These are phyloP conservation scores for Hypoxylon fragiforme DNA, from an alignment of 495 filamentous ascomycete genomes.

Conservation along the genomic window DNA sequence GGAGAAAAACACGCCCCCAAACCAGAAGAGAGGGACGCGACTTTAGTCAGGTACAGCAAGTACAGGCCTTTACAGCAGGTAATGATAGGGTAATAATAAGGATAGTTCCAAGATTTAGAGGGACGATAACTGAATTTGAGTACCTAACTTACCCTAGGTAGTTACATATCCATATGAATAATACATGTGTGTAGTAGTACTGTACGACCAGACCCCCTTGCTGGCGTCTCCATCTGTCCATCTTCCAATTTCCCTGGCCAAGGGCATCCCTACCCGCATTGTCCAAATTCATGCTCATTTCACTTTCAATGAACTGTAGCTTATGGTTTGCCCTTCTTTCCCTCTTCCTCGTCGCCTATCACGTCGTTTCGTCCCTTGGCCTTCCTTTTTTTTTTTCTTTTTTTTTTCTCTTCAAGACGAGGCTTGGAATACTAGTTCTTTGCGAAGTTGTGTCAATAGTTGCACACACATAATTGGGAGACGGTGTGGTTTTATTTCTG, in stretches of 20 bases:
- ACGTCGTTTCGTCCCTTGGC: conserved; percentile 16
- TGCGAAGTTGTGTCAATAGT: not conserved
- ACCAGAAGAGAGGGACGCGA: conserved; percentile 7
- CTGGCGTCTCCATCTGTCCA: conserved; percentile 30
- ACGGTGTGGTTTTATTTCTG: conserved; percentile 8
- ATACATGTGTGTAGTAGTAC: conserved; percentile 12
- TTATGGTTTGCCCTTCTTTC: conserved; percentile 14
- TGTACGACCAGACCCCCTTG: conserved; percentile 14
- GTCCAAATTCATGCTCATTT: conserved; percentile 27
- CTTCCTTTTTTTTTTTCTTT: not conserved
- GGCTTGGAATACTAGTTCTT: conserved; percentile 11
- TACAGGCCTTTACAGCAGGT: too few species aligned
- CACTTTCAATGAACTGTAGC: conserved; percentile 7
- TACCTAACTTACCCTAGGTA: not conserved
- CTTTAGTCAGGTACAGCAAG: not conserved
- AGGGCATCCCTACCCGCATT: conserved; percentile 29
- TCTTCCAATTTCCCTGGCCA: conserved; percentile 35
- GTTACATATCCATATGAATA: not conserved
- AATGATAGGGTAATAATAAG: too few species aligned
- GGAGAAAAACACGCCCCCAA: conserved; percentile 14
- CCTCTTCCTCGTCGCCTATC: conserved; percentile 22
- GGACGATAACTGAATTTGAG: not conserved
- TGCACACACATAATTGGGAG: conserved; percentile 15
- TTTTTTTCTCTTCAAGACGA: conserved; percentile 7
- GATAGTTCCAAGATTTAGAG: not conserved